These are phyloP conservation scores for Mycena chlorophos DNA, from an alignment of 768 basidiomycete genomes.

Conservation along the genomic window DNA sequence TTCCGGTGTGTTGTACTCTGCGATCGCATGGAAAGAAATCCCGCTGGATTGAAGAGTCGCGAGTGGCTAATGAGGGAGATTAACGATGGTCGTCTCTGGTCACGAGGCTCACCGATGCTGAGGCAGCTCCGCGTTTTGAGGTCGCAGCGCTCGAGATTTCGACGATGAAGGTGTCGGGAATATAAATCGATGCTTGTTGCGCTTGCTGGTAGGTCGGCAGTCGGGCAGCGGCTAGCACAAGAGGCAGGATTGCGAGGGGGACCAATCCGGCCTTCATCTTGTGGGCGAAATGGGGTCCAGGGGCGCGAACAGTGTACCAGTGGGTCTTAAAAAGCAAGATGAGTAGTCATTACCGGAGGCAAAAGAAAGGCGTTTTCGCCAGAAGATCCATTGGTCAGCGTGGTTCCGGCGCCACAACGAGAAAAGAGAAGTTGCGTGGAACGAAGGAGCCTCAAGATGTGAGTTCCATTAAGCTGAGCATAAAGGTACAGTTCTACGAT, in stretches of 20 bases:
- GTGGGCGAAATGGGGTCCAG: neutral
- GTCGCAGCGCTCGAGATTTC: conserved; percentile 3
- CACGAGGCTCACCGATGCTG: conserved; percentile 4
- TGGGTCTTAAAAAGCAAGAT: neutral
- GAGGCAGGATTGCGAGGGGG: conserved; percentile 4
- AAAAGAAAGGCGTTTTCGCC: neutral
- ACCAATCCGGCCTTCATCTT: neutral
- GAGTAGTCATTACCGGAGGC: neutral
- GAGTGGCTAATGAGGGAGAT: conserved; percentile 29
- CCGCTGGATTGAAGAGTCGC: conserved; percentile 26
- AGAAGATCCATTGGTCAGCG: neutral
- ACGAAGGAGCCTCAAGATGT: neutral
- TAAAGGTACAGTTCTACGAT: neutral
- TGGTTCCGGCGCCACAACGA: neutral
- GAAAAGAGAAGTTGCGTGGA: neutral
- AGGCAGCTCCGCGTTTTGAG: conserved; percentile 3
- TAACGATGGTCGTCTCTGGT: neutral
- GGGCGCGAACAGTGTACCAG: neutral
- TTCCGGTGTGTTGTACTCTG: conserved; percentile 38
- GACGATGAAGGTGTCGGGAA: conserved; percentile 13
- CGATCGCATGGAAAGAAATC: conserved; percentile 29
- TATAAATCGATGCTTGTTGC: conserved; percentile 4
- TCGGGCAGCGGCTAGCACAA: conserved; percentile 3
- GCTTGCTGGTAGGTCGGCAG: conserved; percentile 12
- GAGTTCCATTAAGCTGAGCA: neutral